phyloP scores from a whole-genome alignment of 2,329 filamentous ascomycete genomes.

The Microcyclospora pomicola region DNA sequence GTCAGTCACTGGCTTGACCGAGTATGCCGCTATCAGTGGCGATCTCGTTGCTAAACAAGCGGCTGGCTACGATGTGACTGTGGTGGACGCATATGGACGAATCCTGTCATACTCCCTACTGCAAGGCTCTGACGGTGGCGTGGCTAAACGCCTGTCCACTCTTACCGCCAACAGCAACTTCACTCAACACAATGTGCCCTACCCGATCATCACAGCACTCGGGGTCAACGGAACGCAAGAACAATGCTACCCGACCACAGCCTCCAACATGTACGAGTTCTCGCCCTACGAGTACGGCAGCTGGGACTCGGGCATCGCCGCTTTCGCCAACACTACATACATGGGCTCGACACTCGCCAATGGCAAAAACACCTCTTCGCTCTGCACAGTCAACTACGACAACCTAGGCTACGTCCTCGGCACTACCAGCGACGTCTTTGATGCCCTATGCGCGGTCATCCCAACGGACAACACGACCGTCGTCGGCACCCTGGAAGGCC shows the following conservation, averaged over 20 bases:
- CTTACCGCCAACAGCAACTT: conserved; percentile 27
- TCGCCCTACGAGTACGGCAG: conserved; percentile 53
- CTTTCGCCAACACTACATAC: conserved; percentile 47
- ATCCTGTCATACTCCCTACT: conserved; percentile 29
- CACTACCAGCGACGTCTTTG: conserved; percentile 32
- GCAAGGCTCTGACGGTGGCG: conserved; percentile 25
- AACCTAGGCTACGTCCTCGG: conserved; percentile 36
- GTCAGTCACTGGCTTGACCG: conserved; percentile 11
- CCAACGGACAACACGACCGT: conserved; percentile 12
- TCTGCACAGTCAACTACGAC: conserved; percentile 36
- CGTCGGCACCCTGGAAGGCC: conserved; percentile 13
- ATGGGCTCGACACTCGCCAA: conserved; percentile 45
- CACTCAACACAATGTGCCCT: conserved; percentile 27
- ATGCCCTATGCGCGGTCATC: conserved; percentile 17
- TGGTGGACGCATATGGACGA: conserved; percentile 30
- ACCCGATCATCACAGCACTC: conserved; percentile 32
- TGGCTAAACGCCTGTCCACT: conserved; percentile 22
- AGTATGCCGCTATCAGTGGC: conserved; percentile 20
- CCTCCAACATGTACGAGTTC: conserved; percentile 52
- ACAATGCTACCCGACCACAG: conserved; percentile 27
- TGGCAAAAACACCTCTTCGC: conserved; percentile 28
- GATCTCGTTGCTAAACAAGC: conserved; percentile 25
- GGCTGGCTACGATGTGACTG: conserved; percentile 27
- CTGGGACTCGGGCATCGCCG: conserved; percentile 45
- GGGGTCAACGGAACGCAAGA: conserved; percentile 24